Percentiles rank a stretch among this genome's conserved stretches.
These are phyloP conservation scores for Xylariales sp. DNA, from an alignment of 2,329 filamentous ascomycete species.

Conservation along the genomic window DNA sequence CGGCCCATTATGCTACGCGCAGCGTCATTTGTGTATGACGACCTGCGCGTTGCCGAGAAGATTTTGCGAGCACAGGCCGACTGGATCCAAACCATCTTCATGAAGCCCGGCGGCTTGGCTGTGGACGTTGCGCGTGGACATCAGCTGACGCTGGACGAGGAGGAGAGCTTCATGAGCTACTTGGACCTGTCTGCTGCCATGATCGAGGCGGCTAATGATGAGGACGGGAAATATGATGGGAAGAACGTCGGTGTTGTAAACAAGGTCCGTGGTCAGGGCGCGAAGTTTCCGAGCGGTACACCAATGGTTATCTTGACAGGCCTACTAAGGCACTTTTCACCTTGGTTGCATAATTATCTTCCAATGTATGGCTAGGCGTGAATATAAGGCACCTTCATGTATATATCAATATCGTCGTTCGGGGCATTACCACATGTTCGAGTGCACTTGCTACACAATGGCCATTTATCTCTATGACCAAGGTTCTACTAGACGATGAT, in stretches of 20 bases:
- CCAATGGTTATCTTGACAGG: conserved; percentile 27
- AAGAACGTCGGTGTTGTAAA: conserved; percentile 25
- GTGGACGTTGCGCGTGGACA: conserved; percentile 35
- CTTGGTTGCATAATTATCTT: conserved; percentile 29
- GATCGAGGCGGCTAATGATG: conserved; percentile 39
- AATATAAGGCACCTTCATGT: too few relatives aligned
- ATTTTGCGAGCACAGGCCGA: conserved; percentile 31
- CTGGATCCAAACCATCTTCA: conserved; percentile 33
- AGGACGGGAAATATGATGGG: conserved; percentile 20
- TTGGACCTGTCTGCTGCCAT: conserved; percentile 43
- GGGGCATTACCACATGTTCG: too few relatives aligned
- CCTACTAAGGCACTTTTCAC: conserved; percentile 27
- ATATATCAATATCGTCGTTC: too few relatives aligned
- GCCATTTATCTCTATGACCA: too few relatives aligned
- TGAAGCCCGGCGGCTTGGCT: conserved; percentile 37
- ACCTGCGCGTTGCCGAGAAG: conserved; percentile 30
- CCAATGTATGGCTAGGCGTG: too few relatives aligned
- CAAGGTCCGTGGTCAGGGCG: conserved; percentile 20
- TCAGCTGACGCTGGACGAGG: conserved; percentile 29
- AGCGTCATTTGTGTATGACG: conserved; percentile 33
- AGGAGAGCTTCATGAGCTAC: conserved; percentile 35
- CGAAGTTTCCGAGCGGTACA: conserved; percentile 28
- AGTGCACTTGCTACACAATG: too few relatives aligned
- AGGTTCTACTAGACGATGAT: too few relatives aligned
- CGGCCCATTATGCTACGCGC: conserved; percentile 24